Percentiles rank a stretch among this genome's conserved stretches.
phyloP scores from a whole-genome alignment of 352 stramenopile genomes.

The Phytophthora sp. region DNA sequence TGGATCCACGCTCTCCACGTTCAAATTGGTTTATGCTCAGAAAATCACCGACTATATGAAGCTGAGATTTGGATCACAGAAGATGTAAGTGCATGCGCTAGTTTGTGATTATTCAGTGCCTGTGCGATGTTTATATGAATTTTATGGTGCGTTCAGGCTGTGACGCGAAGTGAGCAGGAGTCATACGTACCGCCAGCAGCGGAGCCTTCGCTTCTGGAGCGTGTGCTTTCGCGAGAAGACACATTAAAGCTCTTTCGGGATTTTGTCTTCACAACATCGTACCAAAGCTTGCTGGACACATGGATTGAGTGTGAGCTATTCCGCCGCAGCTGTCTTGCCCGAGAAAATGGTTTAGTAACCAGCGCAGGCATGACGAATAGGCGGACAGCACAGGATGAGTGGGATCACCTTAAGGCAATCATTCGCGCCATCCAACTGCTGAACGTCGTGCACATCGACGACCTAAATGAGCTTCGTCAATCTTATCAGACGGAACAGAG shows the following conservation, averaged over 20 bases:
- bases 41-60: conserved; percentile 83
- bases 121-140: too few species aligned
- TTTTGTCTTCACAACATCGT: conserved; percentile 68
- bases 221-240: conserved; percentile 75
- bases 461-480: conserved; percentile 61
- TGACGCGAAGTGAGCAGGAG: conserved; percentile 65
- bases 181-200: conserved; percentile 37
- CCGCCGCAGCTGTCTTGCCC: conserved; percentile 66
- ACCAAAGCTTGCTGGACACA: conserved; percentile 77
- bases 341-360: conserved; percentile 55
- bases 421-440: conserved; percentile 59
- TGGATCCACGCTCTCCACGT: conserved; percentile 86
- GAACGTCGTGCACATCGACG: conserved; percentile 60
- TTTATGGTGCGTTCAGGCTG: too few species aligned
- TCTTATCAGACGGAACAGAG: conserved; percentile 75
- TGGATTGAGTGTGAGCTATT: conserved; percentile 88
- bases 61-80: conserved; percentile 88
- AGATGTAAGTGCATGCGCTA: conserved; percentile 53
- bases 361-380: conserved; percentile 30
- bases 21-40: conserved; percentile 78
- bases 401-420: conserved; percentile 80
- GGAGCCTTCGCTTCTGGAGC: conserved; percentile 71
- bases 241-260: conserved; percentile 84
- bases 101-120: too few species aligned
- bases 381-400: conserved; percentile 70